Conservation (phyloP, 2,329 filamentous ascomycete genomes). For the Rutstroemia sp. region DNA sequence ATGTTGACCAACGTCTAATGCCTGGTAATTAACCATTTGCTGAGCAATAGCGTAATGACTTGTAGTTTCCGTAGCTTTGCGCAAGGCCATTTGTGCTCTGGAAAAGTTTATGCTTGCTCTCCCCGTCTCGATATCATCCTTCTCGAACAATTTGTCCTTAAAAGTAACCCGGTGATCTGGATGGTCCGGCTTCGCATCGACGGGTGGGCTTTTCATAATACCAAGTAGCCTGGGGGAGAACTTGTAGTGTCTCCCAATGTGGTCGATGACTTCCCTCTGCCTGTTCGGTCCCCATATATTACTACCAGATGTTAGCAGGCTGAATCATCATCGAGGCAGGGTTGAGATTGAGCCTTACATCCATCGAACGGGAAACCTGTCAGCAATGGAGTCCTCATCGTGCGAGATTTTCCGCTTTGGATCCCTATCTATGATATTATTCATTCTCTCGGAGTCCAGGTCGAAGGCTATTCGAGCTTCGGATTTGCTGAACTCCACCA, state of each 20-base stretch:
- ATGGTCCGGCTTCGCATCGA: conserved; percentile 13
- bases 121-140: conserved; percentile 22
- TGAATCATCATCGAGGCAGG: not conserved
- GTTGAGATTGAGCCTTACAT: conserved; percentile 42
- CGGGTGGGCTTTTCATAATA: conserved; percentile 54
- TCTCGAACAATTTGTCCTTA: conserved; percentile 10
- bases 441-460: conserved; percentile 37
- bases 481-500: conserved; percentile 55
- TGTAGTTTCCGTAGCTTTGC: conserved; percentile 1
- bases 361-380: conserved; percentile 51
- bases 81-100: not conserved
- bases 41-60: conserved; percentile 48
- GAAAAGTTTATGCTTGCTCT: conserved; percentile 12
- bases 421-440: conserved; percentile 30
- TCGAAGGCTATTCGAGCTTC: conserved; percentile 50
- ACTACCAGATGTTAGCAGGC: conserved; percentile 30
- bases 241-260: conserved; percentile 54
- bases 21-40: conserved; percentile 69
- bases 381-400: not conserved
- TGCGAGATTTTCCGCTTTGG: conserved; percentile 26
- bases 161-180: conserved; percentile 12
- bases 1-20: conserved; percentile 58
- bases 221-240: conserved; percentile 60
- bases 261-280: conserved; percentile 47
- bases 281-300: conserved; percentile 63